phyloP scores from a whole-genome alignment of 2,329 filamentous ascomycete species.

The Epichloe scottii region DNA sequence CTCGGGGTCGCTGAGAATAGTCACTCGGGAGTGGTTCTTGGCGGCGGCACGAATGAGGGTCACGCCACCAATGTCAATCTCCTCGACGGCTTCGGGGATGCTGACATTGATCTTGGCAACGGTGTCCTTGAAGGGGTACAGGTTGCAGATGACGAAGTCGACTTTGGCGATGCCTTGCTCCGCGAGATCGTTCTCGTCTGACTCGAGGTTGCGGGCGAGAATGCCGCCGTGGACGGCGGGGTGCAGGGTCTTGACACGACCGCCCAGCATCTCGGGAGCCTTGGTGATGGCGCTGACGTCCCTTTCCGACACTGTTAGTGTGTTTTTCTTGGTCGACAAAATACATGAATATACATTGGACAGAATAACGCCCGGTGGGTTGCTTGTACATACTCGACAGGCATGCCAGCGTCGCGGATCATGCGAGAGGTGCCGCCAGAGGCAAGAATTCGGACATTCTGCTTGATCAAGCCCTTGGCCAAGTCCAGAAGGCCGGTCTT shows the following conservation, averaged over 20 bases:
- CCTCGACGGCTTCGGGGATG: conserved; percentile 90
- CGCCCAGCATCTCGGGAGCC: conserved; percentile 92
- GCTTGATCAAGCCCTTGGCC: conserved; percentile 77
- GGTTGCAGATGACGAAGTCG: conserved; percentile 93
- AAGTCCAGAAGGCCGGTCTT: conserved; percentile 93
- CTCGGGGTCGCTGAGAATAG: conserved; percentile 83
- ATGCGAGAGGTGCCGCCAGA: conserved; percentile 92
- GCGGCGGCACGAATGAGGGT: conserved; percentile 92
- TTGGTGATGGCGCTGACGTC: conserved; percentile 96
- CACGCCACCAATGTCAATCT: conserved; percentile 97
- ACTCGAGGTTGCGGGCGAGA: conserved; percentile 83
- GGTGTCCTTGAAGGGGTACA: conserved; percentile 98
- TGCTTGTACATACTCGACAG: conserved; percentile 61
- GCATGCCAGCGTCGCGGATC: conserved; percentile 92
- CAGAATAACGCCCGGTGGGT: not conserved
- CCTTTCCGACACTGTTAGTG: conserved; percentile 20
- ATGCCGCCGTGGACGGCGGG: conserved; percentile 86
- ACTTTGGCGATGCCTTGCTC: conserved; percentile 93
- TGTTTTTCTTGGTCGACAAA: too few relatives aligned
- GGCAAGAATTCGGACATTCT: conserved; percentile 84
- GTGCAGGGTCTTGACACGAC: conserved; percentile 80
- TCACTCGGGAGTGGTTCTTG: conserved; percentile 94
- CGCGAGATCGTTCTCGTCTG: conserved; percentile 92
- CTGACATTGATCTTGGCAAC: conserved; percentile 95
- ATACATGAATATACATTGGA: too few relatives aligned